Base-by-base conservation (phyloP, 2,329 filamentous ascomycete species). In the Fusarium nodosum region DNA sequence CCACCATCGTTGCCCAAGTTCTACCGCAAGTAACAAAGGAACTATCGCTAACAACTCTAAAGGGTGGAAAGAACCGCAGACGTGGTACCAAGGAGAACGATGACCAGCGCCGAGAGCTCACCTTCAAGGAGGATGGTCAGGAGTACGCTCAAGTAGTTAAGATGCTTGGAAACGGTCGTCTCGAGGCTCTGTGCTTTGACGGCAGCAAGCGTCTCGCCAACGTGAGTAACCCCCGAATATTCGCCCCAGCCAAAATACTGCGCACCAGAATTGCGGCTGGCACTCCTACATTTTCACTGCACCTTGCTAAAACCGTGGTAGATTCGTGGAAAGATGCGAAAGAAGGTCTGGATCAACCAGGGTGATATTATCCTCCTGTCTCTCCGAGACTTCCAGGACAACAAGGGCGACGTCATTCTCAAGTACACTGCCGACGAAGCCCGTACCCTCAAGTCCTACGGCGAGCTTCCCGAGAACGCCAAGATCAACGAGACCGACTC, bases 401-500 rank as follows among this genome's bases (percentile, higher is more conserved):
- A 95, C 84, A 97, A 97, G 85, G 94, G 94, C 81, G 94, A 97
- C 80, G 97, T 97, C 81, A 96, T 96, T 79, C 89, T 97, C 80
- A 98, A 97, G 86, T 97, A 97, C 88, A 93, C 89, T 60, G 91
- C 93, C 83, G 96, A 99, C 79, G 96, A 98, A 86, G 96, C 96
- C 77, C 91, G 96, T 79, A 92, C 90, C 74, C 88, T 99, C 77
- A 98, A 98, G 86, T 93, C 94, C 68, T 98, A 98, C 82, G 96
- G 96, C 81, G 96, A 99, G 83, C 87, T 99, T 65, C 96, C 96
- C 74, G 96, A 98, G 85, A 92, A 90, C 78, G 96, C 96, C 81
- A 98, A 98, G 91, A 99, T 99, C 89, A 99, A 99, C 89, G 96
- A 99, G 89, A 97, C 94, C 71, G 96, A 98, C 82, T 97, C 93